Percentiles rank a stretch among this genome's conserved stretches.
Evolutionary conservation across 768 basidiomycete genomes (phyloP).

Genomic region (Hirschioporus abietinus): DNA sequence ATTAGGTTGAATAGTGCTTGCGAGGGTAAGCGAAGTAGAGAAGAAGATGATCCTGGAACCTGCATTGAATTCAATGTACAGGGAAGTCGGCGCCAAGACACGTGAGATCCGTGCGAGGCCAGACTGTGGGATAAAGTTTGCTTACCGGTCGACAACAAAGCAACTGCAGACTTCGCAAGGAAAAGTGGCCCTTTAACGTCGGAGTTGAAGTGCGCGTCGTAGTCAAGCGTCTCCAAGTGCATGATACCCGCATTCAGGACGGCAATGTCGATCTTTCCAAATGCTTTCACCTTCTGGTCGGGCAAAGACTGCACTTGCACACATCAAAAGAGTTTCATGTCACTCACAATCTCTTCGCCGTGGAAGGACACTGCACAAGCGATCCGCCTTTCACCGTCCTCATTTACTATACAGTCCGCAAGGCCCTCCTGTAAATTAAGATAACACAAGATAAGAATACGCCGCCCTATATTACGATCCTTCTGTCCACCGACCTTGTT

Average conservation of each 20-base stretch:
- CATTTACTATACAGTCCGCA: slow-evolving; percentile 95
- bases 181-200: slow-evolving; percentile 61
- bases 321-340: too few species aligned
- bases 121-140: slow-evolving; percentile 2
- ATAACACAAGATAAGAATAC: background rate
- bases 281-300: slow-evolving; percentile 40
- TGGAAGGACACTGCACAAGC: slow-evolving; percentile 89
- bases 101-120: slow-evolving; percentile 2
- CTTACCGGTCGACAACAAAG: slow-evolving; percentile 39
- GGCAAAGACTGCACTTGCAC: slow-evolving; percentile 43
- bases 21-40: slow-evolving; percentile 43
- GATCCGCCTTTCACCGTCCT: slow-evolving; percentile 98
- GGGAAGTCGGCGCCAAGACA: background rate
- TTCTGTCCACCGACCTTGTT: slow-evolving; percentile 61
- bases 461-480: background rate
- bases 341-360: slow-evolving; percentile 82
- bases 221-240: slow-evolving; percentile 46
- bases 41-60: slow-evolving; percentile 56
- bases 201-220: slow-evolving; percentile 43
- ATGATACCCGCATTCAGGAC: slow-evolving; percentile 56
- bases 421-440: slow-evolving; percentile 65
- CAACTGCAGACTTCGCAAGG: slow-evolving; percentile 41
- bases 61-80: slow-evolving; percentile 2
- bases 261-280: slow-evolving; percentile 52
- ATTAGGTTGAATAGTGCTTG: slow-evolving; percentile 40